Evolutionary conservation across 2,329 filamentous ascomycete species (phyloP).

Genomic region (Colletotrichum higginsianum): DNA sequence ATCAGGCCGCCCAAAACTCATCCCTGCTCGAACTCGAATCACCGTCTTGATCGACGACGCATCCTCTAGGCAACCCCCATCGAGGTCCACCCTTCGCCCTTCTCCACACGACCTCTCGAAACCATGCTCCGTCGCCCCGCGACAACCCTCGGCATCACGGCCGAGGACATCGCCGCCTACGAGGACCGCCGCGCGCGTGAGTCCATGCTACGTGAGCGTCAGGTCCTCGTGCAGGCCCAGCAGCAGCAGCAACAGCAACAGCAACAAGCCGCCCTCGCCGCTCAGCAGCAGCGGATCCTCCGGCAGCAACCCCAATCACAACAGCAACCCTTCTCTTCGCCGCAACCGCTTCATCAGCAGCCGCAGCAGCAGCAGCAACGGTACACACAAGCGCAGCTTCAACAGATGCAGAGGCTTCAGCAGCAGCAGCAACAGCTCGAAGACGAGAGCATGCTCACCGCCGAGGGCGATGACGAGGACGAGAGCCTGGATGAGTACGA

Average conservation of each 20-base stretch:
- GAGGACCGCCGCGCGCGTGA: conserved; percentile 72
- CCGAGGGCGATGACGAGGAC: conserved; percentile 32
- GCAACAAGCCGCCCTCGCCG: conserved; percentile 9
- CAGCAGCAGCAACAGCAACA: conserved; percentile 42
- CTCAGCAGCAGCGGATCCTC: conserved; percentile 24
- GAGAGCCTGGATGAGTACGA: conserved; percentile 35
- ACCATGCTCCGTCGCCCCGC: conserved; percentile 77
- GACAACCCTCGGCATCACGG: conserved; percentile 77
- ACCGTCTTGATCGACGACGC: neutral
- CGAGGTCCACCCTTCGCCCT: neutral
- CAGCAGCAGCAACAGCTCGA: conserved; percentile 40
- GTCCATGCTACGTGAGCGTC: conserved; percentile 46
- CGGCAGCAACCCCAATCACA: conserved; percentile 25
- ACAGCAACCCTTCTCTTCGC: conserved; percentile 25
- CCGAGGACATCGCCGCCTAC: conserved; percentile 79
- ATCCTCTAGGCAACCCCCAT: neutral
- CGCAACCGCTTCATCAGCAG: conserved; percentile 18
- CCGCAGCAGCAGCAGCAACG: conserved; percentile 26
- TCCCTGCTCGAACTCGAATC: neutral
- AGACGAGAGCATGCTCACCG: conserved; percentile 36
- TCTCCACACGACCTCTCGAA: conserved; percentile 1
- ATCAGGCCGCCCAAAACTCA: neutral
- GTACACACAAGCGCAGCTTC: conserved; percentile 31
- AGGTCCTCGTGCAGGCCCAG: conserved; percentile 41
- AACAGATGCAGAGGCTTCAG: conserved; percentile 33